These are phyloP conservation scores for Corynespora cassiicola DNA, from an alignment of 2,329 filamentous ascomycete species.

Conservation along the genomic window DNA sequence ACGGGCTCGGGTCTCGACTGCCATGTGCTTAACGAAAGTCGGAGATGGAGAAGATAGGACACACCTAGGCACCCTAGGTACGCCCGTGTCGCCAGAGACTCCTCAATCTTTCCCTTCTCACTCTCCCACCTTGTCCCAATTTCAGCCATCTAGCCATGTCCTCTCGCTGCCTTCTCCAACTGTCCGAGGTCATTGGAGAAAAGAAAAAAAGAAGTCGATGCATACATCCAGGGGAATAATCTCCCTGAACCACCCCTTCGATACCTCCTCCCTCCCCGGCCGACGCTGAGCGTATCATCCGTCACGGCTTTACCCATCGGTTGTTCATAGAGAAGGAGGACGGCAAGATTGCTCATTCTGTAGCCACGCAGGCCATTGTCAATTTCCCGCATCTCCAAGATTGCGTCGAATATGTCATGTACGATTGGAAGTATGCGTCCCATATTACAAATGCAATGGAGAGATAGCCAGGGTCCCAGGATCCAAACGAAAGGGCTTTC, in stretches of 20 bases:
- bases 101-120: too few species aligned
- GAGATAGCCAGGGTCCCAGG: constrained; percentile 4
- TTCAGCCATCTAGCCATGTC: too few species aligned
- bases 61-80: too few species aligned
- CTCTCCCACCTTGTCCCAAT: too few species aligned
- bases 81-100: too few species aligned
- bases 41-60: too few species aligned
- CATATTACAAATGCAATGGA: constrained; percentile 1
- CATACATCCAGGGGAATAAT: constrained; percentile 8
- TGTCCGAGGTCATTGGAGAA: neutral
- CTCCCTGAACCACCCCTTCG: constrained; percentile 6
- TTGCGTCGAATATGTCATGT: neutral
- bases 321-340: constrained; percentile 2
- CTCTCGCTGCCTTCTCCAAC: neutral
- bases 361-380: neutral
- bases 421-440: constrained; percentile 2
- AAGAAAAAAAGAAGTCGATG: constrained; percentile 3
- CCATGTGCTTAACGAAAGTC: too few species aligned
- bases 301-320: constrained; percentile 3
- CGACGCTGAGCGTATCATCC: constrained; percentile 3
- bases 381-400: neutral
- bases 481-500: constrained; percentile 1
- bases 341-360: constrained; percentile 6
- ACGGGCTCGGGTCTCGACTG: too few species aligned
- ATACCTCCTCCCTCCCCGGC: constrained; percentile 4